phyloP scores from a whole-genome alignment of 768 basidiomycete genomes.

The Boletus eberwhitei region DNA sequence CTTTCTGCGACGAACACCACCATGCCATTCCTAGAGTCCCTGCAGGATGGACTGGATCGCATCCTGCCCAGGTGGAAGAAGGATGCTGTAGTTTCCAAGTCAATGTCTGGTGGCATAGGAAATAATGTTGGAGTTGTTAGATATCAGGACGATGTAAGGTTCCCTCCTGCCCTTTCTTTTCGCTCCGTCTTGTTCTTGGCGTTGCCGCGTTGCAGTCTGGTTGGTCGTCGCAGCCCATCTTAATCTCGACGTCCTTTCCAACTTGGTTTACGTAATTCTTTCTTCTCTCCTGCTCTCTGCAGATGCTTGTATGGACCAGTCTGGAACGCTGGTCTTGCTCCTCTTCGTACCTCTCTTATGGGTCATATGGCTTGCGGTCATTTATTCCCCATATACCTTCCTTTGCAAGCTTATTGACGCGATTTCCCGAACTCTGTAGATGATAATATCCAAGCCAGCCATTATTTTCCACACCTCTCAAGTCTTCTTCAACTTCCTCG shows the following conservation, averaged over 20 bases:
- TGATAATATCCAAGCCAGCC: slow-evolving; percentile 83
- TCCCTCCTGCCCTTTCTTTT: not conserved
- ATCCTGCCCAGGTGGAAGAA: slow-evolving; percentile 24
- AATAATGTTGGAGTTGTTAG: slow-evolving; percentile 54
- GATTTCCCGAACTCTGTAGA: slow-evolving; percentile 41
- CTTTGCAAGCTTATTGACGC: slow-evolving; percentile 14
- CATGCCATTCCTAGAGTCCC: slow-evolving; percentile 30
- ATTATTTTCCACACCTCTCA: slow-evolving; percentile 76
- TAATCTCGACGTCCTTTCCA: slow-evolving; percentile 21
- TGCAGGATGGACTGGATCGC: slow-evolving; percentile 31
- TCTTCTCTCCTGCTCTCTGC: slow-evolving; percentile 24
- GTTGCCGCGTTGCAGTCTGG: slow-evolving; percentile 16
- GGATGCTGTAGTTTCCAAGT: slow-evolving; percentile 25
- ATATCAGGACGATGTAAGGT: slow-evolving; percentile 72
- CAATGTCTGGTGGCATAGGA: slow-evolving; percentile 55
- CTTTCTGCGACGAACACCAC: not conserved
- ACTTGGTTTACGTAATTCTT: slow-evolving; percentile 33
- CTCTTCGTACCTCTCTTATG: slow-evolving; percentile 64
- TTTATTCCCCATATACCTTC: slow-evolving; percentile 13
- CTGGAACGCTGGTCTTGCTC: slow-evolving; percentile 54
- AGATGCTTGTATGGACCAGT: slow-evolving; percentile 39
- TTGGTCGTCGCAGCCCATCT: slow-evolving; percentile 15
- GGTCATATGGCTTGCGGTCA: slow-evolving; percentile 70
- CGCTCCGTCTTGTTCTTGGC: not conserved
- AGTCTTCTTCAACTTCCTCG: slow-evolving; percentile 90